Evolutionary conservation across 331 rosid species (phyloP).

Genomic region (Cydonia oblonga): DNA sequence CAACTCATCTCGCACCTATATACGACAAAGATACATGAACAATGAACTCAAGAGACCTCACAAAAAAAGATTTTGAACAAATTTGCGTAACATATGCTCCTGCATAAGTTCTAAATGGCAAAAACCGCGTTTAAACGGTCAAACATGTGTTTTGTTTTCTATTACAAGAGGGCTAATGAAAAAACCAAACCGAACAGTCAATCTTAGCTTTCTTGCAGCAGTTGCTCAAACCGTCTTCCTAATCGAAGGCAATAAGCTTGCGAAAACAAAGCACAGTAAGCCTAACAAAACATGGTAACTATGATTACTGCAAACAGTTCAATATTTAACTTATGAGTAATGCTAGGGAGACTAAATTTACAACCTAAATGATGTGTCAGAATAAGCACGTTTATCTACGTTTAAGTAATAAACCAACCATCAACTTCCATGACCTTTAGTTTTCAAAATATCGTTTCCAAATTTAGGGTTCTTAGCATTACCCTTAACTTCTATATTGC

Average conservation of each 20-base stretch:
- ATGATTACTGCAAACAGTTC: no score
- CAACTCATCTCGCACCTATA: constrained; percentile 57
- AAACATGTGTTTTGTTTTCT: not conserved
- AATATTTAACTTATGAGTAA: not conserved
- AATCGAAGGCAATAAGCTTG: no score
- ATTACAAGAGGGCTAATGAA: not conserved
- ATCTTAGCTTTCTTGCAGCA: not conserved
- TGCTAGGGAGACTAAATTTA: no score
- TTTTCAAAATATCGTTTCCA: no score
- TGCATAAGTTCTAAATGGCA: not conserved
- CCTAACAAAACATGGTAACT: no score
- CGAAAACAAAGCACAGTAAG: not conserved
- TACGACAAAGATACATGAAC: constrained; percentile 7
- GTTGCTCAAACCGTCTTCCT: not conserved
- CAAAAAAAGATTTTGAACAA: not conserved
- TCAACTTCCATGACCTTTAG: no score
- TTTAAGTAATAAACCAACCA: no score
- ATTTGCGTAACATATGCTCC: no score
- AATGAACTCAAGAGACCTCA: not conserved
- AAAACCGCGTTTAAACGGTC: not conserved
- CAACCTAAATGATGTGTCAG: no score
- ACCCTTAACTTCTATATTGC: not conserved
- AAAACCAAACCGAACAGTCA: not conserved
- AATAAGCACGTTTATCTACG: no score
- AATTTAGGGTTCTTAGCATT: no score